Conservation (phyloP, 2,329 filamentous ascomycete genomes). For the Cercospora brassicicola region DNA sequence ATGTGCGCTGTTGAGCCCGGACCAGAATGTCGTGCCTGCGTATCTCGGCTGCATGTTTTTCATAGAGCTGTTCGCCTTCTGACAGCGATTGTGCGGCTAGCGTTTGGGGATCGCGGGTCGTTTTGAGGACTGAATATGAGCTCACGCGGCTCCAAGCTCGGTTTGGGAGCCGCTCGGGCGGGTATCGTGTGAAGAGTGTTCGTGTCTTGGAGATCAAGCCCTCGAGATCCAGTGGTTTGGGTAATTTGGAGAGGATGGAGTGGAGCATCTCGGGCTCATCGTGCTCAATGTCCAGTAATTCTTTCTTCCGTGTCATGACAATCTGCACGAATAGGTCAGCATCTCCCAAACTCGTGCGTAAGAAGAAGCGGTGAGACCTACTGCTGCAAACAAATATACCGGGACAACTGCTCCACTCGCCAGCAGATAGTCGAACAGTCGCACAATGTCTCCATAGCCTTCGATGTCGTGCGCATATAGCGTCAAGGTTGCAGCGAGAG, state of each 20-base stretch:
- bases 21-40: constrained; percentile 43
- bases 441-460: constrained; percentile 81
- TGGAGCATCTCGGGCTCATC: constrained; percentile 93
- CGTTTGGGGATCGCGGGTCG: constrained; percentile 59
- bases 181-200: constrained; percentile 63
- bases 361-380: constrained; percentile 28
- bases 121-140: constrained; percentile 78
- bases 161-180: constrained; percentile 67
- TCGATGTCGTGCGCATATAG: constrained; percentile 97
- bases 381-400: constrained; percentile 82
- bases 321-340: constrained; percentile 54
- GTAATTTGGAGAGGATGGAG: constrained; percentile 81
- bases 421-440: constrained; percentile 88
- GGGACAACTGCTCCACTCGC: constrained; percentile 84
- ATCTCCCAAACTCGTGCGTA: background rate
- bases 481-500: constrained; percentile 87
- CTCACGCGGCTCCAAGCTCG: constrained; percentile 72
- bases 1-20: constrained; percentile 30
- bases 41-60: constrained; percentile 71
- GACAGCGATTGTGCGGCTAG: constrained; percentile 59
- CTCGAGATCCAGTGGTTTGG: constrained; percentile 77
- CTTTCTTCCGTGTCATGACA: constrained; percentile 73
- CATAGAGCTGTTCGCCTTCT: constrained; percentile 68
- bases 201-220: constrained; percentile 67
- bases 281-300: constrained; percentile 78